Conservation (phyloP, 2,329 filamentous ascomycete species). For the Exophiala bonariae region DNA sequence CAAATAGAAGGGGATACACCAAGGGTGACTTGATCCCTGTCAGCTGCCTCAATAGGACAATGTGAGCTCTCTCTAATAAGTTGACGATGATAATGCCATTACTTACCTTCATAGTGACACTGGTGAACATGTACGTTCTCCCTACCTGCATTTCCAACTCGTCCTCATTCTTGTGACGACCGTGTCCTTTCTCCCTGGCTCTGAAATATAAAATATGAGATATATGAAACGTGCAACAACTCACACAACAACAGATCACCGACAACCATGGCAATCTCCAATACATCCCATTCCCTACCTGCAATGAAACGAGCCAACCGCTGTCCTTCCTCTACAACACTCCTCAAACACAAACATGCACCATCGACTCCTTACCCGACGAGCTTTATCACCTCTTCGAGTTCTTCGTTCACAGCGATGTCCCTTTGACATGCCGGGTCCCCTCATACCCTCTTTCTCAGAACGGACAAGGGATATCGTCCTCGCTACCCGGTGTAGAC, state of each 20-base stretch:
- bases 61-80: slow-evolving; percentile 54
- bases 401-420: slow-evolving; percentile 98
- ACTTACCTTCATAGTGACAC: slow-evolving; percentile 63
- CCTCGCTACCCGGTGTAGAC: slow-evolving; percentile 19
- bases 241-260: slow-evolving; percentile 56
- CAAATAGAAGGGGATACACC: slow-evolving; percentile 34
- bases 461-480: slow-evolving; percentile 17
- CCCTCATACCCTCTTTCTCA: slow-evolving; percentile 67
- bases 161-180: slow-evolving; percentile 1
- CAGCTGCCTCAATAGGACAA: slow-evolving; percentile 72
- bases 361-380: slow-evolving; percentile 53
- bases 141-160: background rate
- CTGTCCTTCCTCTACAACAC: slow-evolving; percentile 85
- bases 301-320: slow-evolving; percentile 78
- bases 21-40: slow-evolving; percentile 66
- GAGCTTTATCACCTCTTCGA: slow-evolving; percentile 59
- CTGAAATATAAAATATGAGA: slow-evolving; percentile 6
- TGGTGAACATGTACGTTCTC: slow-evolving; percentile 68
- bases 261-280: slow-evolving; percentile 78
- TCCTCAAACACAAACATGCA: slow-evolving; percentile 59
- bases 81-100: background rate
- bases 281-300: slow-evolving; percentile 87
- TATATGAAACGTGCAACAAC: background rate
- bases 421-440: slow-evolving; percentile 85
- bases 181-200: slow-evolving; percentile 2